Percentiles rank a stretch among this genome's conserved stretches.
Conservation (phyloP, 225 moss, liverwort and hornwort genomes). For the Bryoerythrophyllum caledonicum region DNA sequence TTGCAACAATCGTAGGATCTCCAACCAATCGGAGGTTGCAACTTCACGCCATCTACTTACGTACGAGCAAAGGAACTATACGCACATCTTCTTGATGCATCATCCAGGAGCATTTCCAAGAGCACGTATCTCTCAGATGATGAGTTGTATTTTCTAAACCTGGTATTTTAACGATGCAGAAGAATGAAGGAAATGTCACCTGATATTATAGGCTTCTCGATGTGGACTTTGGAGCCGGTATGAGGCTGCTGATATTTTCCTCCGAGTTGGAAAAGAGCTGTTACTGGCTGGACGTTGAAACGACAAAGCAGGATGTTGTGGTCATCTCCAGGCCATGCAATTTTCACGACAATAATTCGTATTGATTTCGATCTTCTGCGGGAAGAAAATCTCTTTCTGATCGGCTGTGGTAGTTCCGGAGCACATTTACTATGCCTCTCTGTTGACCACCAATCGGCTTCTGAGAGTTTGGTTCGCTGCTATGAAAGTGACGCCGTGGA, state of each 20-base stretch:
- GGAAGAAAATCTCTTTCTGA: not conserved
- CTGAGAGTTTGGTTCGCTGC: not conserved
- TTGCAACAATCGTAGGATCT: not conserved
- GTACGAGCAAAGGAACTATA: not conserved
- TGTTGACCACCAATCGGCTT: not conserved
- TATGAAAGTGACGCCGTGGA: slow-evolving; percentile 9
- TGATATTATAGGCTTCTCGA: too few species aligned
- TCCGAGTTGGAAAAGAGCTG: not conserved
- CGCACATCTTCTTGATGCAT: slow-evolving; percentile 18
- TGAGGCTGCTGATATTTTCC: not conserved
- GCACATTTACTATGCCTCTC: not conserved
- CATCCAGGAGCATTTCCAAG: not conserved
- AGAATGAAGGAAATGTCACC: too few species aligned
- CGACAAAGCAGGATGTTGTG: not conserved
- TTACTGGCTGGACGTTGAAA: not conserved
- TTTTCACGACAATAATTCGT: not conserved
- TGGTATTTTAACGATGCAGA: not conserved
- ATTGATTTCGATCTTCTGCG: not conserved
- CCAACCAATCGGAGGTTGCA: not conserved
- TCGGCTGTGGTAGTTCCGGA: not conserved
- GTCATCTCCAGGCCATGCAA: not conserved
- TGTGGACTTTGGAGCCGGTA: not conserved
- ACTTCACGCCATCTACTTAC: slow-evolving; percentile 11
- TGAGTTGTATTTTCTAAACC: not conserved
- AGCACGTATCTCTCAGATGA: not conserved